Evolutionary conservation across 2,329 filamentous ascomycete species (phyloP).

Genomic region (Pseudonectria buxi): DNA sequence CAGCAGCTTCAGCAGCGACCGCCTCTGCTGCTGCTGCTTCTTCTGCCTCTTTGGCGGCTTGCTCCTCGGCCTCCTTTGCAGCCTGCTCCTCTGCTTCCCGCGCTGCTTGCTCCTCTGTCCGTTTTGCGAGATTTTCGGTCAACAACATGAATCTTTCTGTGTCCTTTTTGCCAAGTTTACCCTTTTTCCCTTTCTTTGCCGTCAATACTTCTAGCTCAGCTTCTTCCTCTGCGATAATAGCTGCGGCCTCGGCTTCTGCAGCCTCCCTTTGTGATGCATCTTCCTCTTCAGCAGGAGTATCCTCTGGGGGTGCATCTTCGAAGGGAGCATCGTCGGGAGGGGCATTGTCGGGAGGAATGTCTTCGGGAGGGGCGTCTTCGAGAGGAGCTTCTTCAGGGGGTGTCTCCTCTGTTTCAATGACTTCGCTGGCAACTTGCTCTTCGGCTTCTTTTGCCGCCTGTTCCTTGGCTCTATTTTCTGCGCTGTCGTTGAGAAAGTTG

Average conservation of each 20-base stretch:
- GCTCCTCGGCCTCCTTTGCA: slow-evolving; percentile 26
- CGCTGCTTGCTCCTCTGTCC: slow-evolving; percentile 6
- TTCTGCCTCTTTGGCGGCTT: slow-evolving; percentile 19
- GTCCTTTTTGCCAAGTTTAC: slow-evolving; percentile 18
- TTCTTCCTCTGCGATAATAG: slow-evolving; percentile 8
- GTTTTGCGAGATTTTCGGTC: slow-evolving; percentile 12
- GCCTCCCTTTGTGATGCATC: slow-evolving; percentile 4
- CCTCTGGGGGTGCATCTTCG: not conserved
- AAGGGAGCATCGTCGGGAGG: not conserved
- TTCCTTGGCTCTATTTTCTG: slow-evolving; percentile 4
- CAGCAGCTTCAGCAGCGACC: slow-evolving; percentile 11
- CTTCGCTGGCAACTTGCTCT: slow-evolving; percentile 13
- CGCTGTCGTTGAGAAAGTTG: slow-evolving; percentile 9
- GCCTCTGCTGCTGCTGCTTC: slow-evolving; percentile 22
- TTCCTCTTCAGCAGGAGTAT: slow-evolving; percentile 4
- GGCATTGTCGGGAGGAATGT: too few relatives aligned
- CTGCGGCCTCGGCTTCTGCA: slow-evolving; percentile 5
- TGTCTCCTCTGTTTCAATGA: slow-evolving; percentile 1
- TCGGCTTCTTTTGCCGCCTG: slow-evolving; percentile 22
- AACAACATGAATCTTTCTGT: slow-evolving; percentile 14
- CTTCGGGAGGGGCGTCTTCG: too few relatives aligned
- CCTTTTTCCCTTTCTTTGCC: slow-evolving; percentile 18
- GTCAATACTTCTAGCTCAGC: slow-evolving; percentile 11
- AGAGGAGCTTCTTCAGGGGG: too few relatives aligned
- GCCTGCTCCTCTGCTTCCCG: slow-evolving; percentile 14